Evolutionary conservation across 2,329 filamentous ascomycete genomes (phyloP).

Genomic region (Venturia nashicola): DNA sequence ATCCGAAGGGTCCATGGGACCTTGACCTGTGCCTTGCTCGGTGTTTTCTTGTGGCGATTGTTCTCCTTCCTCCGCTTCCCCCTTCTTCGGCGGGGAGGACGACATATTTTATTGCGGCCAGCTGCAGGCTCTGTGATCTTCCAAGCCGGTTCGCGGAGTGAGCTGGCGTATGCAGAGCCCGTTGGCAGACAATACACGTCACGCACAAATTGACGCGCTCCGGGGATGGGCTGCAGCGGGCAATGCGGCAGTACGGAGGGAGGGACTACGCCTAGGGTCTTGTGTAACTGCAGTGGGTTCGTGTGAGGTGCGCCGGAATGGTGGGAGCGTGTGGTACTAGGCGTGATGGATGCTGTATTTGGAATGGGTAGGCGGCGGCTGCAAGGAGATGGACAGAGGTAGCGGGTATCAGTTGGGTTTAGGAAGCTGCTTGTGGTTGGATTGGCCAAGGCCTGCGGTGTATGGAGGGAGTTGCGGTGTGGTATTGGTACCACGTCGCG

Average conservation of each 20-base stretch:
- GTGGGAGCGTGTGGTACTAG: neutral
- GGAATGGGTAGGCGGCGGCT: conserved; percentile 1
- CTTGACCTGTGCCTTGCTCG: conserved; percentile 42
- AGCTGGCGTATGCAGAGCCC: conserved; percentile 21
- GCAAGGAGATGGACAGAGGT: neutral
- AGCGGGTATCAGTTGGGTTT: neutral
- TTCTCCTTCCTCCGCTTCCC: conserved; percentile 58
- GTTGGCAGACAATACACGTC: conserved; percentile 10
- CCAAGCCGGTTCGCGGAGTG: conserved; percentile 27
- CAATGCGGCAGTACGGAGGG: neutral
- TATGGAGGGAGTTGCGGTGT: conserved; percentile 1
- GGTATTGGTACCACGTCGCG: neutral
- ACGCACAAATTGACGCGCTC: conserved; percentile 8
- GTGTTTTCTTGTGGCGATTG: conserved; percentile 80
- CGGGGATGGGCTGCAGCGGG: neutral
- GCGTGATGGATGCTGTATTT: neutral
- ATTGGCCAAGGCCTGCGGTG: neutral
- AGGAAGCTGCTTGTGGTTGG: neutral
- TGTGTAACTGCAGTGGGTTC: neutral
- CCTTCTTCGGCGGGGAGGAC: conserved; percentile 78
- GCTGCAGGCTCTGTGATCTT: conserved; percentile 22
- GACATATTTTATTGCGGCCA: conserved; percentile 76
- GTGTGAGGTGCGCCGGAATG: neutral
- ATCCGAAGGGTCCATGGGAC: conserved; percentile 73
- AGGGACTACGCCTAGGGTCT: neutral